phyloP scores from a whole-genome alignment of 2,329 filamentous ascomycete species.

The Xylariaceae sp. region DNA sequence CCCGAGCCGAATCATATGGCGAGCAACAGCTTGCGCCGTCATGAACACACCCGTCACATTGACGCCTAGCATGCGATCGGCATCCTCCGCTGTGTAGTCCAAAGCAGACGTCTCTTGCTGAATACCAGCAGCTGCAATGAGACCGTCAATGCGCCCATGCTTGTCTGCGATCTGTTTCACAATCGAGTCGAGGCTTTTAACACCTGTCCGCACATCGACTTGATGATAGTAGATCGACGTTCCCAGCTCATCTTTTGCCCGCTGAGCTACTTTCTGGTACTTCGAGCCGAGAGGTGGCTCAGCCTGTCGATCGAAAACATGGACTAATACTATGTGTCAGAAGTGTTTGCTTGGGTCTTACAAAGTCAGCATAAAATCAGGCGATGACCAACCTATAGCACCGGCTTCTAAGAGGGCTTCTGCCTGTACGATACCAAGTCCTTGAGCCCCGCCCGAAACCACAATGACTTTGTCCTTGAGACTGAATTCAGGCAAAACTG shows the following conservation, averaged over 20 bases:
- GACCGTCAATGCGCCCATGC: constrained; percentile 70
- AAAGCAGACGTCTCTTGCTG: constrained; percentile 80
- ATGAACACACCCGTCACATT: constrained; percentile 83
- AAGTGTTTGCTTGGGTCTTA: neutral
- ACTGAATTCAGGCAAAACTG: constrained; percentile 64
- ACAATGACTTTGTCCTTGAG: constrained; percentile 68
- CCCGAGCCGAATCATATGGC: constrained; percentile 61
- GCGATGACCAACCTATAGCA: constrained; percentile 48
- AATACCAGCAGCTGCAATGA: constrained; percentile 65
- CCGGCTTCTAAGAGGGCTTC: constrained; percentile 77
- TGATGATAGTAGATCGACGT: constrained; percentile 68
- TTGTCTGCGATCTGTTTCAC: constrained; percentile 63
- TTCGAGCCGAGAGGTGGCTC: constrained; percentile 48
- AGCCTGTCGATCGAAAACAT: constrained; percentile 59
- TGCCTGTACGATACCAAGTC: constrained; percentile 71
- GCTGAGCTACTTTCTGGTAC: constrained; percentile 60
- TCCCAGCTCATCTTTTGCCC: constrained; percentile 59
- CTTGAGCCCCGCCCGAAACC: constrained; percentile 71
- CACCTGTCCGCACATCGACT: constrained; percentile 69
- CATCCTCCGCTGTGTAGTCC: constrained; percentile 71
- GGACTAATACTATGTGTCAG: constrained; percentile 41
- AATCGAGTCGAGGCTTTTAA: constrained; percentile 59
- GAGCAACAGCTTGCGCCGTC: constrained; percentile 83
- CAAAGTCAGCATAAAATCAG: neutral
- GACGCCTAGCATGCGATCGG: constrained; percentile 73